Conservation (phyloP, 495 filamentous ascomycete genomes). For the Penicillium lagena region DNA sequence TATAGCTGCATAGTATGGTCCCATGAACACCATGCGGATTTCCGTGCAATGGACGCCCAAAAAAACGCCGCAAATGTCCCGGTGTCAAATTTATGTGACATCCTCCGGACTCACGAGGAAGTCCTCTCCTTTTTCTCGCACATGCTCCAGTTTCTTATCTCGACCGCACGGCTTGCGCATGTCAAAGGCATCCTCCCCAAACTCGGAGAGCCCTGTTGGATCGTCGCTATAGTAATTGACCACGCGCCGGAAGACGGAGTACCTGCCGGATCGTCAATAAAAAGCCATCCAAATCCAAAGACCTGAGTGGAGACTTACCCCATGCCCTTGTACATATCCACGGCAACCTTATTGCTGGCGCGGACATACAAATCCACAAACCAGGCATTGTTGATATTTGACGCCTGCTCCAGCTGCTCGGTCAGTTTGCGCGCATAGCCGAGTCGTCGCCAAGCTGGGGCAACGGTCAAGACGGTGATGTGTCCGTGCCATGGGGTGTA, state of each 20-base stretch:
- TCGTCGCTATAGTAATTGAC: constrained; percentile 88
- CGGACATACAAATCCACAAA: constrained; percentile 95
- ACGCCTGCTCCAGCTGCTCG: constrained; percentile 67
- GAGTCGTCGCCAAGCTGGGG: constrained; percentile 75
- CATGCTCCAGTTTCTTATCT: constrained; percentile 70
- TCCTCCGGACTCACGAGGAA: constrained; percentile 75
- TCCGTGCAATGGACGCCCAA: no score
- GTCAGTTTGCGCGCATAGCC: constrained; percentile 79
- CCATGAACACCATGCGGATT: no score
- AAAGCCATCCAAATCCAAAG: not conserved
- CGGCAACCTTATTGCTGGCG: constrained; percentile 78
- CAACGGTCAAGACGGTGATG: constrained; percentile 92
- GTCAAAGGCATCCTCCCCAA: constrained; percentile 83
- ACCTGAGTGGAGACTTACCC: constrained; percentile 47
- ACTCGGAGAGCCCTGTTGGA: constrained; percentile 46
- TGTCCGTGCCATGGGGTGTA: constrained; percentile 97
- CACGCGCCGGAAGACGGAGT: constrained; percentile 79
- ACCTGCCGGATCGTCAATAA: constrained; percentile 29
- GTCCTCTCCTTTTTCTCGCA: constrained; percentile 77
- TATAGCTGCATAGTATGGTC: no score
- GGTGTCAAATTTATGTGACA: constrained; percentile 44
- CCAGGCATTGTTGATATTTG: constrained; percentile 78
- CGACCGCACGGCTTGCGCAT: constrained; percentile 90
- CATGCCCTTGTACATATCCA: constrained; percentile 82
- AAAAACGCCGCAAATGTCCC: no score